Percentiles rank a stretch among this genome's conserved stretches.
phyloP scores from a whole-genome alignment of 148 eudicot genomes.

The Cornus florida region DNA sequence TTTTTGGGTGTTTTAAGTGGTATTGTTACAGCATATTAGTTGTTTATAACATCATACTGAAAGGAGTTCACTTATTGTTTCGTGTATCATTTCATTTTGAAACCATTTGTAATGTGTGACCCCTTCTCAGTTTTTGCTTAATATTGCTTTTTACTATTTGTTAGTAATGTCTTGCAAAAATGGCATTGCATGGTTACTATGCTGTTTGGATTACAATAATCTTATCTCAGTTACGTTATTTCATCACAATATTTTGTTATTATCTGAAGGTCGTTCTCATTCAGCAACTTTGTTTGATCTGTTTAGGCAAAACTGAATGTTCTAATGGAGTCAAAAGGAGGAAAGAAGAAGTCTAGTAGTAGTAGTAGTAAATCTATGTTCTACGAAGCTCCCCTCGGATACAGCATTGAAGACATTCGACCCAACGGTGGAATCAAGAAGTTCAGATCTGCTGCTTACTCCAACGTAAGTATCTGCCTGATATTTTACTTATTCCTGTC shows the following conservation, averaged over 20 bases:
- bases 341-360: conserved; percentile 22
- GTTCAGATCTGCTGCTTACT: conserved; percentile 47
- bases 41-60: too few species aligned
- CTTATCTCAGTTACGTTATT: neutral
- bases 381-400: conserved; percentile 43
- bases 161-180: neutral
- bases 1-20: too few species aligned
- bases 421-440: conserved; percentile 43
- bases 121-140: too few species aligned
- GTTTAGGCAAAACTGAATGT: conserved; percentile 10
- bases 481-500: neutral
- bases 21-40: too few species aligned
- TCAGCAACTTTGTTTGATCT: neutral
- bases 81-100: too few species aligned
- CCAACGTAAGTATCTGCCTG: conserved; percentile 44
- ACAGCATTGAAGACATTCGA: conserved; percentile 40
- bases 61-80: too few species aligned
- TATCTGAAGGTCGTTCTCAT: neutral
- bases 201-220: neutral
- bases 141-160: too few species aligned
- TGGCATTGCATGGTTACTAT: neutral
- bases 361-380: conserved; percentile 27
- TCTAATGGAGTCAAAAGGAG: conserved; percentile 31
- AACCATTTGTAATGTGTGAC: too few species aligned
- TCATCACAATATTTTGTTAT: neutral